Conservation (phyloP, 2,329 filamentous ascomycete species). For the Didymella glomerata region DNA sequence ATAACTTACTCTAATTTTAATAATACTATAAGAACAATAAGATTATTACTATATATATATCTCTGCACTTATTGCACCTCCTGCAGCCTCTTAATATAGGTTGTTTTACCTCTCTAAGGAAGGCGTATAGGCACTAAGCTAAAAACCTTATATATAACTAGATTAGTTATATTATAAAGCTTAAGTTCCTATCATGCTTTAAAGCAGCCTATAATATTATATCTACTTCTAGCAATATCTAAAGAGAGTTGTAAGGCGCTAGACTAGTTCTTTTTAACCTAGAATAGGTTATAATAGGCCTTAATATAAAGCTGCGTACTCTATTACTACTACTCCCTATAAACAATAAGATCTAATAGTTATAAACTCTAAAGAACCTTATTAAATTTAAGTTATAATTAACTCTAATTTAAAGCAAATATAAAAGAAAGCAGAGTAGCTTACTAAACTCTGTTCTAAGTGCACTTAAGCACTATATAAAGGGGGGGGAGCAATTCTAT, state of each 20-base stretch:
- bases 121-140: not conserved
- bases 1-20: constrained; percentile 13
- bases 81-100: too few relatives aligned
- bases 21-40: constrained; percentile 15
- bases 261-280: too few relatives aligned
- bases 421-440: not conserved
- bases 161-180: not conserved
- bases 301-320: too few relatives aligned
- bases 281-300: too few relatives aligned
- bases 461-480: not conserved
- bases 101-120: too few relatives aligned
- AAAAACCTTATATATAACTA: not conserved
- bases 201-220: too few relatives aligned
- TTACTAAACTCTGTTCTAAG: not conserved
- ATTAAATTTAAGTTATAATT: too few relatives aligned
- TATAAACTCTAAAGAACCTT: too few relatives aligned
- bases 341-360: too few relatives aligned
- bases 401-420: not conserved
- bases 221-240: too few relatives aligned
- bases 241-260: too few relatives aligned
- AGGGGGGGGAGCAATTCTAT: not conserved
- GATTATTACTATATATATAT: constrained; percentile 10
- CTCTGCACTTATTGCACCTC: not conserved
- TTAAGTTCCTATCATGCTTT: not conserved
- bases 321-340: too few relatives aligned